Base-by-base conservation (phyloP, 2,329 filamentous ascomycete species). In the Orbilia oligospora region DNA sequence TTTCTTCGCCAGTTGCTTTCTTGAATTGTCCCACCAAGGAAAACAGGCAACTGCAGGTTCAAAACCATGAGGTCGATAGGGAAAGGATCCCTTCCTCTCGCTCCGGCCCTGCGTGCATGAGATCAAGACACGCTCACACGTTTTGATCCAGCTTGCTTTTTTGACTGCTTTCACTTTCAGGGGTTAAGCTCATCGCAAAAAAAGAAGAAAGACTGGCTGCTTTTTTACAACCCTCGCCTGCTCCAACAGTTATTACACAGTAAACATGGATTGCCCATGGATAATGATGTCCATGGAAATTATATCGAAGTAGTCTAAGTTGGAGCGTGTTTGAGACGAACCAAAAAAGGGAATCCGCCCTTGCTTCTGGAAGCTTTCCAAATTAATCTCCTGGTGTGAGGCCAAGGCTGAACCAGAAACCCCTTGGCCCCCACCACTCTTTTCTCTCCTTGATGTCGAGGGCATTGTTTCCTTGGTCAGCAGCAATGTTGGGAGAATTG, bases 361-460 rank as follows among this genome's bases (percentile, higher is more conserved):
- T 78, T 78, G 75, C 75, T 78, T 78, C 75, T 72, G 68, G 75
- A 78, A 78, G 75, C 68, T 70, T 78, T 78, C 75, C 75, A 71
- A 69, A 78, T 78, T 78, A 78, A 78, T 78, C 68, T 78, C 68
- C 68, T 69, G 61, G 68, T 53, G 55, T 61, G 49, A 22, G 46
- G n/a, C 48, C 66, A 48, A 49, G 48, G 68, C 67, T 64, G 56
- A 64, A 55, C 41, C 56, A 55, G 46, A 55, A 36, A 73, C 63
- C 71, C 71, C 71, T 68, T 56, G 49, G 73, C 51, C 67, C 73
- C 67, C 73, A 65, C 65, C 65, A 53, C 51, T 66, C 61, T 44
- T 48, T 66, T 68, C 44, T 18, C 56, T 44, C 69, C 58, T 65
- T 65, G 58, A 66, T 49, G 27, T 48, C 36, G 36, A 58, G 46